Evolutionary conservation across 208 protist species (phyloP), one percentile per base, ranked within the genome.

Genomic region (Crithidia sp.): DNA sequence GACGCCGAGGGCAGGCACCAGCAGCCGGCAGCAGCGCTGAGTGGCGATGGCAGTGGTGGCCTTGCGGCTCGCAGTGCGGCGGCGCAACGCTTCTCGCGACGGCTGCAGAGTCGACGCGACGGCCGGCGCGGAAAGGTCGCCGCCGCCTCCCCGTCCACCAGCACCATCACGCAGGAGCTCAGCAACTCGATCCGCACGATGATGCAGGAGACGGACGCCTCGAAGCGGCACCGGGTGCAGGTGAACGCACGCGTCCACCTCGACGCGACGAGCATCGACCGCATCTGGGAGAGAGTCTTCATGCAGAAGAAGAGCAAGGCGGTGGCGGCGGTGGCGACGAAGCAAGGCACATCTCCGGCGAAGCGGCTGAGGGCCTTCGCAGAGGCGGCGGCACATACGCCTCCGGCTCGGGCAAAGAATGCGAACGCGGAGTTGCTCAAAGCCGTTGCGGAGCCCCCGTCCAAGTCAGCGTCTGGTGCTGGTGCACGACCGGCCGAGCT

Each of bases 261-360:
- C 17, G 74, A 79, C 49, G 62, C 74, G 7, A 66, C 71, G 28
- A 79, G 67, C 62, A 79, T 74, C 41, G 54, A 79, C 10, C 74
- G 74, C 36, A 79, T 79, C 37, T 74, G 71, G 61, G 54, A 70
- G 41, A 67, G 74, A 4, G 66, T 79, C 7, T 79, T 79, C 56
- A 71, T 39, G 28, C 60, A 79, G 39, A 62, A 68, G 36, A 56
- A 64, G 49, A 62, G 52, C 49, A 61, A 37, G 37, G 55, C 52
- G 13, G 62, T 55, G 43, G 49, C 44, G 5, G 50, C 56, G 56
- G 67, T 63, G 8, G 67, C 56, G 9, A 41, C 65, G 0, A 53
- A 43, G 4, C 65, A 53, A 0, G 53, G 52, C 43, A 61, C 10
- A 37, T 47, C 17, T 9, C 65, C 53, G 5, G 52, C 65, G 19